phyloP scores from a whole-genome alignment of 2,329 filamentous ascomycete genomes.

The Xylariomycetidae sp. region DNA sequence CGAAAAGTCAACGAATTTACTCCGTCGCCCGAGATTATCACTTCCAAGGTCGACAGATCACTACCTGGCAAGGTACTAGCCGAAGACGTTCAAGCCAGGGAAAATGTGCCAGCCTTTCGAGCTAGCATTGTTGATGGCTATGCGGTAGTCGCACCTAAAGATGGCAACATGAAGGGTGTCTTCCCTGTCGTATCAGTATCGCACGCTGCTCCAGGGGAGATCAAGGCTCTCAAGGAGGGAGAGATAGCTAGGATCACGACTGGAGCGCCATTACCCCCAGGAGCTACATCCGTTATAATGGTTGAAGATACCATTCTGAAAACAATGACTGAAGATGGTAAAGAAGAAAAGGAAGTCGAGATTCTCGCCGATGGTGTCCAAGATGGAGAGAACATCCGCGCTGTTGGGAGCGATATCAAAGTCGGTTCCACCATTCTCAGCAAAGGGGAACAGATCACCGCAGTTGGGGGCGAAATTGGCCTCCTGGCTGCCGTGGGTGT shows the following conservation, averaged over 20 bases:
- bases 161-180: conserved; percentile 65
- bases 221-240: conserved; percentile 61
- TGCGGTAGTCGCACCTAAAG: conserved; percentile 65
- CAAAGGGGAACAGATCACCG: conserved; percentile 77
- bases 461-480: conserved; percentile 86
- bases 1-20: conserved; percentile 68
- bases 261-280: conserved; percentile 82
- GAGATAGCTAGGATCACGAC: conserved; percentile 90
- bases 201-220: conserved; percentile 72
- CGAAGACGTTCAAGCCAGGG: conserved; percentile 71
- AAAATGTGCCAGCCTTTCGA: conserved; percentile 86
- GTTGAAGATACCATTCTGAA: conserved; percentile 86
- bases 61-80: conserved; percentile 78
- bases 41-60: conserved; percentile 55
- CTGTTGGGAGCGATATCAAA: conserved; percentile 82
- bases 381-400: conserved; percentile 81
- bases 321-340: conserved; percentile 70
- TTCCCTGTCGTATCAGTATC: conserved; percentile 86
- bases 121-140: conserved; percentile 98
- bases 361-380: conserved; percentile 74
- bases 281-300: conserved; percentile 91
- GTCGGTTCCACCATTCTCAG: conserved; percentile 65
- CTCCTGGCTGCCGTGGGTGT: conserved; percentile 82
- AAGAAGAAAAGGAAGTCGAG: conserved; percentile 83
- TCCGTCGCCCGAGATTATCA: conserved; percentile 55